These are phyloP conservation scores for Salvia splendens DNA, from an alignment of 257 asterid genomes.

Conservation along the genomic window DNA sequence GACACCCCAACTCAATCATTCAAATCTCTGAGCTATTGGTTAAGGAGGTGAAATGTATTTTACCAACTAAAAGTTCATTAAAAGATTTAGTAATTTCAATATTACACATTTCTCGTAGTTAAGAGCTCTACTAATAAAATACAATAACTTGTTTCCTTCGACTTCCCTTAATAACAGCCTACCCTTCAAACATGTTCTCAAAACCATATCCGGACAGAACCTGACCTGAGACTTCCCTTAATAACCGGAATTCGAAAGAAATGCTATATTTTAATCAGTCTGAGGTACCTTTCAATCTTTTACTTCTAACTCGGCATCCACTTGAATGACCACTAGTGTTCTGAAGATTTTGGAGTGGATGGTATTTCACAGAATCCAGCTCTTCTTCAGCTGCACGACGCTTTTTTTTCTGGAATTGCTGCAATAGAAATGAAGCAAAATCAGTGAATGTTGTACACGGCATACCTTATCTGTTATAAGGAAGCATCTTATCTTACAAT, in stretches of 20 bases:
- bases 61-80: too few species aligned
- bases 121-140: not conserved
- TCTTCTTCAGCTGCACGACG: constrained; percentile 56
- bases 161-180: too few species aligned
- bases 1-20: too few species aligned
- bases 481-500: constrained; percentile 51
- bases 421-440: constrained; percentile 36
- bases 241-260: not conserved
- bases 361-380: constrained; percentile 71
- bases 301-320: constrained; percentile 42
- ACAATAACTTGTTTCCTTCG: not conserved
- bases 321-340: constrained; percentile 26
- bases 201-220: not conserved
- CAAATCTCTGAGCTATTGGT: too few species aligned
- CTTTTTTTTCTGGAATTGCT: constrained; percentile 60
- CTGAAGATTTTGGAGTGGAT: constrained; percentile 58
- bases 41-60: too few species aligned
- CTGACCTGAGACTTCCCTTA: not conserved
- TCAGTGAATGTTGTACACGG: constrained; percentile 5
- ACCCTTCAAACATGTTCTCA: not conserved
- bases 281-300: constrained; percentile 48
- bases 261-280: not conserved
- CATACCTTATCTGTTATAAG: not conserved
- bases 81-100: too few species aligned
- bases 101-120: not conserved